Evolutionary conservation across 768 basidiomycete species (phyloP).

Genomic region (Nidularia pulvinata): DNA sequence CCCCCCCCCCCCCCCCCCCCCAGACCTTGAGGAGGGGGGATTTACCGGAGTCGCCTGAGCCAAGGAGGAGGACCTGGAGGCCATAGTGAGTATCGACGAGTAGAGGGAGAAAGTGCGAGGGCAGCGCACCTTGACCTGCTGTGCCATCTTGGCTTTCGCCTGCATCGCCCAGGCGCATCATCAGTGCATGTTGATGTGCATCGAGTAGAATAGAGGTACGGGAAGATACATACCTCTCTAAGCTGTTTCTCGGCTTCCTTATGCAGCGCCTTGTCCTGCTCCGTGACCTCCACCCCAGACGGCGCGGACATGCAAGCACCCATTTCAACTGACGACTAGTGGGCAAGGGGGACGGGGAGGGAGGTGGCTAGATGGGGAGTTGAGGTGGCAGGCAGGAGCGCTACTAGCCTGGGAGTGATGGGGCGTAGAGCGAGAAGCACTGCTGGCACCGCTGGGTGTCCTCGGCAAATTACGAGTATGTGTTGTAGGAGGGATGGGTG

Average conservation of each 20-base stretch:
- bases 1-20: no score
- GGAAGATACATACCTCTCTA: constrained; percentile 55
- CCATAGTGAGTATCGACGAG: neutral
- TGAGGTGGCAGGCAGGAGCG: no score
- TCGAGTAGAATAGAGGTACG: neutral
- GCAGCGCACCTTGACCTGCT: constrained; percentile 72
- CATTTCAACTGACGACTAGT: constrained; percentile 39
- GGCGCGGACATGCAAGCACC: constrained; percentile 79
- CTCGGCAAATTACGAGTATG: no score
- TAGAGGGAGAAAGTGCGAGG: neutral
- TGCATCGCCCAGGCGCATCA: constrained; percentile 17
- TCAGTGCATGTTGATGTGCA: no score
- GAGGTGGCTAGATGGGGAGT: no score
- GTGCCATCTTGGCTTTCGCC: constrained; percentile 73
- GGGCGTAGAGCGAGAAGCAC: no score
- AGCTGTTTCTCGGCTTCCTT: constrained; percentile 76
- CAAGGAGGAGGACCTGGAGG: constrained; percentile 80
- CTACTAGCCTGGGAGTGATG: no score
- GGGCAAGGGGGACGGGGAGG: neutral
- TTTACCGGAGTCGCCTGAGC: constrained; percentile 94
- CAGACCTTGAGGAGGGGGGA: constrained; percentile 88
- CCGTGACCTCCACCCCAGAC: constrained; percentile 55
- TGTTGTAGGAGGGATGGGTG: no score
- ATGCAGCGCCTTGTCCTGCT: constrained; percentile 67
- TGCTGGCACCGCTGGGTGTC: no score